phyloP scores from a whole-genome alignment of 208 protist genomes.

The Leptomonas seymouri region DNA sequence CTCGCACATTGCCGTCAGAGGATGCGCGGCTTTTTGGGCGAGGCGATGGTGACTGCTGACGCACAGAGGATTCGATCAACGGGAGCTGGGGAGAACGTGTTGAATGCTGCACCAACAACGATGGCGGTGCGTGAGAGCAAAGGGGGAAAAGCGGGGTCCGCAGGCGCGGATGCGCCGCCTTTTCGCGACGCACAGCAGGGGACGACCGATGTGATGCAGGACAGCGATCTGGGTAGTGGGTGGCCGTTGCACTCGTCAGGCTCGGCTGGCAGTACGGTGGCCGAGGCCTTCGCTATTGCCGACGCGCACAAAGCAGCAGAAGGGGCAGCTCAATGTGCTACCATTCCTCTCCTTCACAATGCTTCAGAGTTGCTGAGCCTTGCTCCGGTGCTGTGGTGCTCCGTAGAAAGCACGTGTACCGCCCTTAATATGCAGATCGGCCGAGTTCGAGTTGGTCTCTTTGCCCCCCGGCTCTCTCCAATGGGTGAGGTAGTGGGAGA shows the following conservation, averaged over 20 bases:
- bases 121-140: background rate
- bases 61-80: background rate
- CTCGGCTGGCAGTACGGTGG: constrained; percentile 2
- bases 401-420: constrained; percentile 26
- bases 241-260: background rate
- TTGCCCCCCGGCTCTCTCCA: constrained; percentile 65
- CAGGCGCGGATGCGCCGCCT: too few relatives aligned
- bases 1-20: constrained; percentile 31
- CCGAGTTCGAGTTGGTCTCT: constrained; percentile 36
- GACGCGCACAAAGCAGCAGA: constrained; percentile 7
- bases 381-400: constrained; percentile 23
- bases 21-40: constrained; percentile 10
- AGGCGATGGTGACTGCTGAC: background rate
- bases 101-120: background rate
- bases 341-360: background rate
- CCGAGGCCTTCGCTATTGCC: constrained; percentile 28
- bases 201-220: background rate
- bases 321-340: background rate
- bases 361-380: background rate
- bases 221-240: background rate
- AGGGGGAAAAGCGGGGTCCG: too few relatives aligned
- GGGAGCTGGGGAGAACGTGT: background rate
- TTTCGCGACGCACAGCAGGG: too few relatives aligned
- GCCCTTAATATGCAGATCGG: constrained; percentile 30
- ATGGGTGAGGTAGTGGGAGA: constrained; percentile 55